A percentile compares a stretch with the other conserved stretches of the same genome.
Conservation (phyloP, 2,329 filamentous ascomycete species). For the Fusarium virguliforme region DNA sequence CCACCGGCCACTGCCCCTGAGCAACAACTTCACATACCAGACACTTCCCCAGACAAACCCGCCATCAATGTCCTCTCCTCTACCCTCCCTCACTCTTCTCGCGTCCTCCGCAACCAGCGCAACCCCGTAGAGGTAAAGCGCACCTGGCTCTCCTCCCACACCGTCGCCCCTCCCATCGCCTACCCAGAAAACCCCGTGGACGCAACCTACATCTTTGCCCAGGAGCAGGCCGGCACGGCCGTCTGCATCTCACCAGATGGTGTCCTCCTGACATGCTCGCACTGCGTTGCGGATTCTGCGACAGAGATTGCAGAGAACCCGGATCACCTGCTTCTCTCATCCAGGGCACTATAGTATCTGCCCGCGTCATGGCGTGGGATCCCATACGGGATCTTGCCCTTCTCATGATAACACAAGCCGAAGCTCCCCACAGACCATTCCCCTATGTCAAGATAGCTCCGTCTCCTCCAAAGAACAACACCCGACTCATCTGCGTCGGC, state of each 20-base stretch:
- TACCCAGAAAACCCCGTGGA: constrained; percentile 24
- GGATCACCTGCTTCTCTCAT: constrained; percentile 62
- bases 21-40: background rate
- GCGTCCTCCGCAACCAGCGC: constrained; percentile 10
- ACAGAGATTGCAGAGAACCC: constrained; percentile 52
- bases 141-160: constrained; percentile 42
- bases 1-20: constrained; percentile 4
- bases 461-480: constrained; percentile 35
- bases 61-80: constrained; percentile 9
- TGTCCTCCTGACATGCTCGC: constrained; percentile 66
- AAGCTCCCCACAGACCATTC: constrained; percentile 38
- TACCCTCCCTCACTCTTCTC: background rate
- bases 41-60: constrained; percentile 10
- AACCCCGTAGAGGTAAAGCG: constrained; percentile 33
- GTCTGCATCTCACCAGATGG: constrained; percentile 64
- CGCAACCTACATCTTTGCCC: constrained; percentile 64
- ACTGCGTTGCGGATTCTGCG: constrained; percentile 64
- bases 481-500: constrained; percentile 54
- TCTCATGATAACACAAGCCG: constrained; percentile 57
- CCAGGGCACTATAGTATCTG: constrained; percentile 59
- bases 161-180: constrained; percentile 30
- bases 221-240: constrained; percentile 66
- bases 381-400: constrained; percentile 63
- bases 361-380: constrained; percentile 61
- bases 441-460: constrained; percentile 41